phyloP scores from a whole-genome alignment of 2,329 filamentous ascomycete species.

The Pseudogymnoascus sp. region DNA sequence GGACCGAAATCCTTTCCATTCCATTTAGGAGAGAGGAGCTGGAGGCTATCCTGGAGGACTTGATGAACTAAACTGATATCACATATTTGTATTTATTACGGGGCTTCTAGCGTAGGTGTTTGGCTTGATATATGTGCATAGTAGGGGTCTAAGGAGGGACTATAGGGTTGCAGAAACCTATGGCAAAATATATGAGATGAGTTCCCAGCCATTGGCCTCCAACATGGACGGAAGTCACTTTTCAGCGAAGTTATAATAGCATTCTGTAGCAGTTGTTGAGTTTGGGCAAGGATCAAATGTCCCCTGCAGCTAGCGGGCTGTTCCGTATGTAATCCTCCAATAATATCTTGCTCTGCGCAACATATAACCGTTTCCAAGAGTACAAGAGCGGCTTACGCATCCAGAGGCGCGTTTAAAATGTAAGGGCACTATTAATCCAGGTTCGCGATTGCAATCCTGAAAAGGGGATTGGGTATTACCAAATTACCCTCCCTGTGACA shows the following conservation, averaged over 20 bases:
- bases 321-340: too few relatives aligned
- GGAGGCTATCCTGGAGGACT: slow-evolving; percentile 78
- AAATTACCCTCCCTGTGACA: too few relatives aligned
- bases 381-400: too few relatives aligned
- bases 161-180: neutral
- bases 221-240: neutral
- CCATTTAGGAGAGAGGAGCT: slow-evolving; percentile 84
- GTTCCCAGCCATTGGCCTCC: neutral
- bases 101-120: neutral
- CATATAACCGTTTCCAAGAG: too few relatives aligned
- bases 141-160: neutral
- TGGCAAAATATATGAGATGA: neutral
- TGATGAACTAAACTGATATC: slow-evolving; percentile 26
- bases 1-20: slow-evolving; percentile 76
- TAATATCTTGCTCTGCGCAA: too few relatives aligned
- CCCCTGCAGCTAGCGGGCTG: too few relatives aligned
- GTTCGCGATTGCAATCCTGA: too few relatives aligned
- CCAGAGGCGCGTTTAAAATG: too few relatives aligned
- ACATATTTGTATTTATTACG: neutral
- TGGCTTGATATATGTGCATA: neutral
- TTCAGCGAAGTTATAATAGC: neutral
- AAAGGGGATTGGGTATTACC: too few relatives aligned
- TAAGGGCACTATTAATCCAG: too few relatives aligned
- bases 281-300: neutral
- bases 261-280: neutral